Conservation (phyloP, 1,284 basidiomycete genomes). For the Volvariella volvacea region DNA sequence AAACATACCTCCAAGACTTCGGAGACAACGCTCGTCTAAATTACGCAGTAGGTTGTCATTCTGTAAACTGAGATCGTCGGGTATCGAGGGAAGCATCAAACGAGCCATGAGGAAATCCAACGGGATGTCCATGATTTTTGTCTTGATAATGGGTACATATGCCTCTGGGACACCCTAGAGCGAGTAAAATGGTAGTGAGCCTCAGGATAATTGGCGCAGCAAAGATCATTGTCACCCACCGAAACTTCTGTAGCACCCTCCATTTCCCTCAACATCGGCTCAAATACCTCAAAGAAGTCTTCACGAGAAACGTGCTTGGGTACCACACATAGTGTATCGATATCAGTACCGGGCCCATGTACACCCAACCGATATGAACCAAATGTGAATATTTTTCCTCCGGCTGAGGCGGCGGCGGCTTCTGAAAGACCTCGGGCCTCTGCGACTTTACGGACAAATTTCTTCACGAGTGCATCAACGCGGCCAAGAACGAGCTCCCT, state of each 20-base stretch:
- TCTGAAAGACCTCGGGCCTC: constrained; percentile 81
- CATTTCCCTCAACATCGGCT: constrained; percentile 80
- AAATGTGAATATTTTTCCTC: constrained; percentile 99
- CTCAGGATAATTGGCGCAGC: constrained; percentile 5
- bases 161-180: constrained; percentile 89
- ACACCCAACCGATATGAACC: constrained; percentile 96
- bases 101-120: constrained; percentile 94
- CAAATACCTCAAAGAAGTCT: constrained; percentile 94
- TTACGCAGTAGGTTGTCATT: constrained; percentile 92
- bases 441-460: constrained; percentile 87
- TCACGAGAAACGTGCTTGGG: constrained; percentile 94
- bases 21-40: constrained; percentile 90
- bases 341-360: constrained; percentile 94
- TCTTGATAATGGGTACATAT: constrained; percentile 92
- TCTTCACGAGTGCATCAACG: constrained; percentile 85
- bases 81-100: constrained; percentile 77
- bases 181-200: constrained; percentile 11
- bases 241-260: constrained; percentile 89
- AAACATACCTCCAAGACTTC: constrained; percentile 83
- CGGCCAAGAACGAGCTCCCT: constrained; percentile 94
- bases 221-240: constrained; percentile 42
- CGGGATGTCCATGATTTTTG: constrained; percentile 88
- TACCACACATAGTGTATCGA: constrained; percentile 98
- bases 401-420: constrained; percentile 77
- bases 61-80: constrained; percentile 84